These are phyloP conservation scores for Fusarium sp. DNA, from an alignment of 2,329 filamentous ascomycete genomes.

Conservation along the genomic window DNA sequence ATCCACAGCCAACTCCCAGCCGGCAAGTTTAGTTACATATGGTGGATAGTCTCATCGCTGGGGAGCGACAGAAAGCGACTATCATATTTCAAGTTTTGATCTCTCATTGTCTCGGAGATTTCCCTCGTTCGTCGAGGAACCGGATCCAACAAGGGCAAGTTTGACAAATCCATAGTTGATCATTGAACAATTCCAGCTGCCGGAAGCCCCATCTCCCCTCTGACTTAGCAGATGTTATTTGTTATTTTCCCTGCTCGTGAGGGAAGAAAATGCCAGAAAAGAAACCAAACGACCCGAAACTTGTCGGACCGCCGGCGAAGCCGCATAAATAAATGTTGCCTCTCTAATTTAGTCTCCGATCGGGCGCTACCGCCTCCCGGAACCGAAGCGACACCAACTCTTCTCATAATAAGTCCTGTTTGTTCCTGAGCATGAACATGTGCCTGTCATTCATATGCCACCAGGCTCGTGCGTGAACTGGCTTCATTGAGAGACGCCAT, in stretches of 20 bases:
- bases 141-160: constrained; percentile 6
- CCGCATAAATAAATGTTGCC: background rate
- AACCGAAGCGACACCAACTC: constrained; percentile 17
- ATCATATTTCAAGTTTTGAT: background rate
- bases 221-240: background rate
- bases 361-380: constrained; percentile 20
- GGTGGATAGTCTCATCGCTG: background rate
- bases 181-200: constrained; percentile 29
- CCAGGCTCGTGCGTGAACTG: constrained; percentile 25
- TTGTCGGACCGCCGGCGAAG: constrained; percentile 25
- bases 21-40: constrained; percentile 1
- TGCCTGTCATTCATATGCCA: constrained; percentile 20
- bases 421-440: constrained; percentile 27
- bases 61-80: background rate
- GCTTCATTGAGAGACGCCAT: constrained; percentile 9
- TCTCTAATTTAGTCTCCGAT: constrained; percentile 6
- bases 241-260: background rate
- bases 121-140: constrained; percentile 18
- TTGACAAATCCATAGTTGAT: constrained; percentile 6
- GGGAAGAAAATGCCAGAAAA: background rate
- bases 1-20: background rate
- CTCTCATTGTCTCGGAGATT: constrained; percentile 26
- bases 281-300: constrained; percentile 27
- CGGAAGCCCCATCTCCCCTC: background rate
- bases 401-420: constrained; percentile 14